Evolutionary conservation across 2,329 filamentous ascomycete species (phyloP).

Genomic region (Fusarium coffeatum): DNA sequence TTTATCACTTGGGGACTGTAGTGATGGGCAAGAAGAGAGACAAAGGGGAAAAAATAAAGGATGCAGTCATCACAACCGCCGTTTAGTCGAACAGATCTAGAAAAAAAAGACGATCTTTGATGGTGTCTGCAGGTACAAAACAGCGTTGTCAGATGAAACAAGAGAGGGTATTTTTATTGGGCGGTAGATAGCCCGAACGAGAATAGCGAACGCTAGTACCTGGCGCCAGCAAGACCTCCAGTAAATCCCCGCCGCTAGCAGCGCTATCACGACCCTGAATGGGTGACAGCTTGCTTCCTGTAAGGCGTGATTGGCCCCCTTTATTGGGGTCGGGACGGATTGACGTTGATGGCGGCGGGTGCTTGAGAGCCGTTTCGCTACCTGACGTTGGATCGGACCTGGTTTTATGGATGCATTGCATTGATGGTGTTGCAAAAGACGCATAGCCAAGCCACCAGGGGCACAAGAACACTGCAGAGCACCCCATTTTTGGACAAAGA

Average conservation of each 20-base stretch:
- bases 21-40: not conserved
- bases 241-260: slow-evolving; percentile 28
- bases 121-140: slow-evolving; percentile 14
- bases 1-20: not conserved
- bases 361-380: slow-evolving; percentile 28
- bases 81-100: slow-evolving; percentile 14
- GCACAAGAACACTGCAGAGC: slow-evolving; percentile 7
- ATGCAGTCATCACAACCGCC: not conserved
- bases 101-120: slow-evolving; percentile 20
- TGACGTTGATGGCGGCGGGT: slow-evolving; percentile 21
- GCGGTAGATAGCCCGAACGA: slow-evolving; percentile 2
- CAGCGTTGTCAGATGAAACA: slow-evolving; percentile 34
- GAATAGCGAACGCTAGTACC: slow-evolving; percentile 22
- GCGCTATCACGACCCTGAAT: slow-evolving; percentile 26
- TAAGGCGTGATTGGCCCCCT: slow-evolving; percentile 37
- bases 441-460: slow-evolving; percentile 16
- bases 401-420: not conserved
- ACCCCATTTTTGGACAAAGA: slow-evolving; percentile 1
- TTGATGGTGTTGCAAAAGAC: slow-evolving; percentile 9
- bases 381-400: slow-evolving; percentile 24
- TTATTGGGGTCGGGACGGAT: slow-evolving; percentile 17
- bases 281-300: slow-evolving; percentile 10
- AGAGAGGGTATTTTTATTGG: slow-evolving; percentile 28
- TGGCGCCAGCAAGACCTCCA: slow-evolving; percentile 25
- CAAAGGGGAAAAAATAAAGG: slow-evolving; percentile 2